Evolutionary conservation across 2,329 filamentous ascomycete species (phyloP).

Genomic region (Fusarium floridanum): DNA sequence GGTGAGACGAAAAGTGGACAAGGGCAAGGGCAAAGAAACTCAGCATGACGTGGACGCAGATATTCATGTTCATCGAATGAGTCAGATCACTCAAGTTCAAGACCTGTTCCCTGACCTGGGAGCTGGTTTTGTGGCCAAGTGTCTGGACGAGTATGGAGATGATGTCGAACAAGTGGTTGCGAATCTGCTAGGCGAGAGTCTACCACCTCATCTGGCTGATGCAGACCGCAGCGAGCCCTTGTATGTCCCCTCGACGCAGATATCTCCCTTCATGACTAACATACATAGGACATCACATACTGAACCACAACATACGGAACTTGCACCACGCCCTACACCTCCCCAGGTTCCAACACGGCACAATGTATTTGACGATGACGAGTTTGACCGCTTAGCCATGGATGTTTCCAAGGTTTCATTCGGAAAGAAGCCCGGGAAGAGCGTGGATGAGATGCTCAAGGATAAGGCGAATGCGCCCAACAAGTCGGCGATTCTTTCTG

Average conservation of each 20-base stretch:
- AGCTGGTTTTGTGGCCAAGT: slow-evolving; percentile 81
- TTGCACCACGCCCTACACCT: slow-evolving; percentile 72
- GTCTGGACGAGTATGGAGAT: slow-evolving; percentile 84
- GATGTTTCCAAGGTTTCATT: slow-evolving; percentile 79
- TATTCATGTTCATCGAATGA: slow-evolving; percentile 85
- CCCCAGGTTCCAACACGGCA: slow-evolving; percentile 69
- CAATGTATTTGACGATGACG: slow-evolving; percentile 85
- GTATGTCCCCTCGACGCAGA: slow-evolving; percentile 53
- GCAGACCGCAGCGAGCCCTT: slow-evolving; percentile 75
- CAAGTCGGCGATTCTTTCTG: slow-evolving; percentile 89
- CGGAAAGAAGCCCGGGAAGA: slow-evolving; percentile 76
- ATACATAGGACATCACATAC: slow-evolving; percentile 46
- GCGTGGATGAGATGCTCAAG: slow-evolving; percentile 78
- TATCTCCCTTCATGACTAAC: slow-evolving; percentile 31
- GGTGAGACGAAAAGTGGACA: slow-evolving; percentile 69
- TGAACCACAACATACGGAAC: slow-evolving; percentile 49
- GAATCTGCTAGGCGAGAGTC: slow-evolving; percentile 82
- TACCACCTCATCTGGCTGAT: slow-evolving; percentile 75
- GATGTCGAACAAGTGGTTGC: slow-evolving; percentile 84
- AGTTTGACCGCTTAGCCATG: slow-evolving; percentile 78
- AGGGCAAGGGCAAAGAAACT: slow-evolving; percentile 70
- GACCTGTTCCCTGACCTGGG: slow-evolving; percentile 93
- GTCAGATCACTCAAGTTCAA: slow-evolving; percentile 88
- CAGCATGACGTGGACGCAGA: slow-evolving; percentile 56
- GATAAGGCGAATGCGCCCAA: slow-evolving; percentile 75